phyloP scores from a whole-genome alignment of 2,329 filamentous ascomycete species.

The Colletotrichum endophyticum region DNA sequence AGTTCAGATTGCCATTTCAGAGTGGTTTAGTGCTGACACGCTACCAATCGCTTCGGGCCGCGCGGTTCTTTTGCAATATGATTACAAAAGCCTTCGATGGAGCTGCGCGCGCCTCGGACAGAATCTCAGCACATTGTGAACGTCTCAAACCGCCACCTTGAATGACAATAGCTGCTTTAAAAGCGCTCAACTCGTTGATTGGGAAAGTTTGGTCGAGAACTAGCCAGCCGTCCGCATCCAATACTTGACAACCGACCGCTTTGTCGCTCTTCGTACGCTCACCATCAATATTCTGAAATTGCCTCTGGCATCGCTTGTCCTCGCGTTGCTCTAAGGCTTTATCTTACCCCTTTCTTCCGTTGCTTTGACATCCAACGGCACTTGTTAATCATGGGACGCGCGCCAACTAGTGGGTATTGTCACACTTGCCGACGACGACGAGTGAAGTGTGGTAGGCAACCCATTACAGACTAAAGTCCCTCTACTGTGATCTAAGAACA shows the following conservation, averaged over 20 bases:
- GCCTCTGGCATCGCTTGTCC: neutral
- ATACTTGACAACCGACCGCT: neutral
- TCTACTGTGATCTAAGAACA: neutral
- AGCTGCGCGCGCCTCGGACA: neutral
- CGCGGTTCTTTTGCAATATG: neutral
- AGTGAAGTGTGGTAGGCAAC: neutral
- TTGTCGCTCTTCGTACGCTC: neutral
- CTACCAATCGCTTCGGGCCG: neutral
- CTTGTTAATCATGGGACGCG: neutral
- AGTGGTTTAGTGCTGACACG: neutral
- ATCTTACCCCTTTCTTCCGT: neutral
- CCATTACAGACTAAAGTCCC: neutral
- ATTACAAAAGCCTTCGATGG: neutral
- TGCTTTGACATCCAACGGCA: rapidly evolving
- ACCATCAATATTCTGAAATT: neutral
- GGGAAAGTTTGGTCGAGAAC: neutral
- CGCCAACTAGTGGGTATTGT: neutral
- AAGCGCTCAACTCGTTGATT: neutral
- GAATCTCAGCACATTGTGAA: neutral
- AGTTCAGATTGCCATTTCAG: neutral
- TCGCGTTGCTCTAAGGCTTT: neutral
- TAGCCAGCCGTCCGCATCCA: neutral
- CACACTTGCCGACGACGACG: neutral
- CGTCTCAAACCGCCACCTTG: neutral
- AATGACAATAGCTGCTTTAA: neutral